Evolutionary conservation across 169 alveolate genomes (phyloP).

Genomic region (Cryptosporidium tyzzeri): DNA sequence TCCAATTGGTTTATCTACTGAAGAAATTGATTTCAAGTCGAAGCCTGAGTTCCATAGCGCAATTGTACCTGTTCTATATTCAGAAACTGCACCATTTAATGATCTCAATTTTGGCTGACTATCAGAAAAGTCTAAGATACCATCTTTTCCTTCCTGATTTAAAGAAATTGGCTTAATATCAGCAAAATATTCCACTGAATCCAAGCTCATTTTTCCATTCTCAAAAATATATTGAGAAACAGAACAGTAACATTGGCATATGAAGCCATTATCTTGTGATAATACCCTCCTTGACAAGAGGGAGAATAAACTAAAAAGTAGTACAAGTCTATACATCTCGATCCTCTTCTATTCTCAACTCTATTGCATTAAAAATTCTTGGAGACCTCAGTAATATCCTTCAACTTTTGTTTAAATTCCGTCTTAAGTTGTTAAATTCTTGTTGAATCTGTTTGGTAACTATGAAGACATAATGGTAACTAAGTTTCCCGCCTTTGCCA

Average conservation of each 20-base stretch:
- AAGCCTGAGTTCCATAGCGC: conserved; percentile 54
- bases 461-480: conserved; percentile 56
- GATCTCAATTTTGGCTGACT: conserved; percentile 28
- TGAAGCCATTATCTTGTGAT: conserved; percentile 37
- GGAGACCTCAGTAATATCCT: not conserved
- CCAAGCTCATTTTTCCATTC: conserved; percentile 20
- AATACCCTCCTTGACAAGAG: conserved; percentile 44
- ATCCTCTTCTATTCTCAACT: not conserved
- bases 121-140: conserved; percentile 28
- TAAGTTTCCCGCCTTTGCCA: conserved; percentile 1
- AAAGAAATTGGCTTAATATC: conserved; percentile 22
- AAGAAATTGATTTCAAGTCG: conserved; percentile 6
- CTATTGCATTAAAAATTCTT: not conserved
- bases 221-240: conserved; percentile 33
- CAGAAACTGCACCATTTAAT: conserved; percentile 1
- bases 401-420: not conserved
- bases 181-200: conserved; percentile 40
- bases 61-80: conserved; percentile 58
- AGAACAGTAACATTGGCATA: conserved; percentile 67
- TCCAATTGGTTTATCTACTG: conserved; percentile 22
- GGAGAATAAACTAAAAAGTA: conserved; percentile 17
- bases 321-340: conserved; percentile 9
- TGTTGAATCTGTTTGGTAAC: not conserved
- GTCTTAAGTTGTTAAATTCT: not conserved
- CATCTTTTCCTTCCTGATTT: conserved; percentile 18